These are phyloP conservation scores for Suillus decipiens DNA, from an alignment of 768 basidiomycete genomes.

Conservation along the genomic window DNA sequence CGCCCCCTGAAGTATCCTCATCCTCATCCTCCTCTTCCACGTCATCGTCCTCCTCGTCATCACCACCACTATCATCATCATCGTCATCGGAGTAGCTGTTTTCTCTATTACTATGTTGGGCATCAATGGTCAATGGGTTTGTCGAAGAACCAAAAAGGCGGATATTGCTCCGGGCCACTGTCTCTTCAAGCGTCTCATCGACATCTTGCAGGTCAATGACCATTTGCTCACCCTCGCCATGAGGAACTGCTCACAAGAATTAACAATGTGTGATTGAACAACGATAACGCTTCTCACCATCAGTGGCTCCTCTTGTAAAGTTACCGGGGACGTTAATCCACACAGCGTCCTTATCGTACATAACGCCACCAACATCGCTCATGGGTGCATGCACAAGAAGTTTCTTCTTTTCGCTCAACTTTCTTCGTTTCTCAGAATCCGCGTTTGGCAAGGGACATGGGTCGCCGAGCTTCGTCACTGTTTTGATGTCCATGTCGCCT, in stretches of 20 bases:
- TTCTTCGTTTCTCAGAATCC: slow-evolving; percentile 88
- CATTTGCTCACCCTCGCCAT: slow-evolving; percentile 97
- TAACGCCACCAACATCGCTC: slow-evolving; percentile 96
- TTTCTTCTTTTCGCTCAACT: slow-evolving; percentile 94
- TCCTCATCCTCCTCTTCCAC: slow-evolving; percentile 21
- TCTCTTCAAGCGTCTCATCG: slow-evolving; percentile 77
- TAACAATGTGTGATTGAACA: not conserved
- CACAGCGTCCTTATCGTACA: slow-evolving; percentile 98
- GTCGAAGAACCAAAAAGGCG: slow-evolving; percentile 83
- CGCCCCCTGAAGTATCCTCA: slow-evolving; percentile 32
- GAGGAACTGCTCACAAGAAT: slow-evolving; percentile 49
- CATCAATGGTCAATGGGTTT: slow-evolving; percentile 54
- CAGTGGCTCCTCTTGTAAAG: slow-evolving; percentile 77
- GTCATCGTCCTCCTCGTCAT: slow-evolving; percentile 22
- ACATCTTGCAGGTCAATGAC: slow-evolving; percentile 96
- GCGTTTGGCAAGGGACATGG: slow-evolving; percentile 93
- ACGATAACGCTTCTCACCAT: slow-evolving; percentile 45
- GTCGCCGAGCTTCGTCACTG: slow-evolving; percentile 78
- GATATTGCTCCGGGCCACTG: slow-evolving; percentile 79
- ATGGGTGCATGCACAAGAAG: slow-evolving; percentile 93
- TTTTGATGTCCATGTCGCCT: slow-evolving; percentile 81
- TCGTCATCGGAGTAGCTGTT: slow-evolving; percentile 37
- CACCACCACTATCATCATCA: slow-evolving; percentile 32
- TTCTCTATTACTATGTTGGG: slow-evolving; percentile 35
- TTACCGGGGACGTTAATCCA: slow-evolving; percentile 97